A percentile compares a stretch with the other conserved stretches of the same genome.
Conservation (phyloP, 2,329 filamentous ascomycete species). For the Amylocarpus encephaloides region DNA sequence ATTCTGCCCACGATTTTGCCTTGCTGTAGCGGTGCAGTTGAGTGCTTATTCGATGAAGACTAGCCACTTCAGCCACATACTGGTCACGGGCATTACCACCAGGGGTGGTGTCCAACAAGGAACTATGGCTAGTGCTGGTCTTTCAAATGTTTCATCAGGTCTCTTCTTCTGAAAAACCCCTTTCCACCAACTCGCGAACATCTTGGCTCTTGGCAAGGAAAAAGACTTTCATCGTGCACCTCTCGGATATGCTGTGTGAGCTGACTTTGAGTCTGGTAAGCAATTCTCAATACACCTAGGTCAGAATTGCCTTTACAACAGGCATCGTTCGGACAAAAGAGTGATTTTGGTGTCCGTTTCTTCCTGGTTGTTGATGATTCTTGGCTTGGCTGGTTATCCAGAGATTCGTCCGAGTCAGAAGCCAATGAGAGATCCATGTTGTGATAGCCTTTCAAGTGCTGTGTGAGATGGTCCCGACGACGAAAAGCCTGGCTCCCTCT, state of each 20-base stretch:
- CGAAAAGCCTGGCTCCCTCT: constrained; percentile 30
- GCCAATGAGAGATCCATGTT: constrained; percentile 20
- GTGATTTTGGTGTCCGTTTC: not conserved
- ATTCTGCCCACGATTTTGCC: no score
- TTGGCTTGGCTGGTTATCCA: not conserved
- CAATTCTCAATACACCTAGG: not conserved
- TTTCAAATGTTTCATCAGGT: constrained; percentile 13
- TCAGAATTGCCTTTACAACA: not conserved
- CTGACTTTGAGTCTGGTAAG: constrained; percentile 18
- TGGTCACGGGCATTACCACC: not conserved
- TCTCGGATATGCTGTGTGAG: constrained; percentile 33
- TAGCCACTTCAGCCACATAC: not conserved
- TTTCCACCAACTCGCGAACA: constrained; percentile 20
- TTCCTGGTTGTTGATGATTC: not conserved
- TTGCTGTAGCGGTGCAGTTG: no score
- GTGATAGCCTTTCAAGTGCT: constrained; percentile 34
- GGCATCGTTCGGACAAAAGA: constrained; percentile 6
- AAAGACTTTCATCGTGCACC: constrained; percentile 30
- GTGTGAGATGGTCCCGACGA: constrained; percentile 33
- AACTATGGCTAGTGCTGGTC: constrained; percentile 3
- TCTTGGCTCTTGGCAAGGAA: constrained; percentile 26
- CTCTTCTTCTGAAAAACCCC: constrained; percentile 12
- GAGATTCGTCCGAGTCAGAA: not conserved
- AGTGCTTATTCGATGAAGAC: no score
- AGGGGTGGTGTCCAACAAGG: no score